Conservation (phyloP, 1,139 yeast species). For the Hansenula sp. region DNA sequence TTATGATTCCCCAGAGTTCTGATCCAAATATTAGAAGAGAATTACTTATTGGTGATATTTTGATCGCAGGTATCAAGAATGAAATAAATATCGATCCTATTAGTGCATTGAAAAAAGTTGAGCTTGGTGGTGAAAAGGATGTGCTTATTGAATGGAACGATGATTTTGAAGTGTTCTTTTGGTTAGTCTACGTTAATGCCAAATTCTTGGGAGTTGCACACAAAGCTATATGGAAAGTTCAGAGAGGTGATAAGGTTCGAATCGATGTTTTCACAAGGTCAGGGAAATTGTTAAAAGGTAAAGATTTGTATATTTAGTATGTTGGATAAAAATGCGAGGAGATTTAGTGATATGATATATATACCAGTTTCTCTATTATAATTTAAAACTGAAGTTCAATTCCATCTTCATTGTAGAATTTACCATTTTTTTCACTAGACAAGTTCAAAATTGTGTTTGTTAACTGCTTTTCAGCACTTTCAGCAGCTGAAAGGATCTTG, state of each 20-base stretch:
- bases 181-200: constrained; percentile 26
- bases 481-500: too few species aligned
- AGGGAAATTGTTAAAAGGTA: constrained; percentile 16
- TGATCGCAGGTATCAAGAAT: constrained; percentile 12
- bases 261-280: constrained; percentile 19
- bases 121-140: constrained; percentile 3
- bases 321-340: background rate
- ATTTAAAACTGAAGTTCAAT: too few species aligned
- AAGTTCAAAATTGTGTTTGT: too few species aligned
- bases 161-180: constrained; percentile 18
- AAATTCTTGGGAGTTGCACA: constrained; percentile 22
- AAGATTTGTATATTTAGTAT: constrained; percentile 9
- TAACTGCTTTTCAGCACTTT: too few species aligned
- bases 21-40: constrained; percentile 10
- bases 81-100: constrained; percentile 2
- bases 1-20: constrained; percentile 17
- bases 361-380: too few species aligned
- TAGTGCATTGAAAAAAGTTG: constrained; percentile 6
- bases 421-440: too few species aligned
- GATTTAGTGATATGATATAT: too few species aligned
- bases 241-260: constrained; percentile 14
- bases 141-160: constrained; percentile 23
- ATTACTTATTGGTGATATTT: constrained; percentile 24
- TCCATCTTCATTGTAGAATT: too few species aligned
- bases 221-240: constrained; percentile 8